phyloP scores from a whole-genome alignment of 805 yeast genomes.

The Priceomyces castillae region DNA sequence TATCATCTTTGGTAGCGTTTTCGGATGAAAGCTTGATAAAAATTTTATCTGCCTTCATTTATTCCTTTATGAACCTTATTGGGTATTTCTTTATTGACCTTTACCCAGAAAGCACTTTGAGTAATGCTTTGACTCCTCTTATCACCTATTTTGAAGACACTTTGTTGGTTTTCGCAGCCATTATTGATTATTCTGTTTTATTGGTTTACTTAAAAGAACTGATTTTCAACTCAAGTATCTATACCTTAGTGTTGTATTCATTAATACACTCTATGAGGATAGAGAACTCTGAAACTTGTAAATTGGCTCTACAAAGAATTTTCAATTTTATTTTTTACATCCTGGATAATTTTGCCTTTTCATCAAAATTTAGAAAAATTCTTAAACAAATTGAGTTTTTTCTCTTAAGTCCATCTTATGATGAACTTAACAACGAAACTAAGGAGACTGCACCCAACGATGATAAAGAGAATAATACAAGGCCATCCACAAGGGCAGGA shows the following conservation, averaged over 20 bases:
- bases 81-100: slow-evolving; percentile 17
- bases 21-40: slow-evolving; percentile 20
- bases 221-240: not conserved
- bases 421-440: not conserved
- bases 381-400: not conserved
- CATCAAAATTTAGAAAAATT: not conserved
- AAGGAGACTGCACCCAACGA: not conserved
- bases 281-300: slow-evolving; percentile 12
- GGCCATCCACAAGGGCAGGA: not conserved
- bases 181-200: slow-evolving; percentile 9
- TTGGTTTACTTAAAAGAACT: slow-evolving; percentile 12
- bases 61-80: slow-evolving; percentile 27
- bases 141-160: slow-evolving; percentile 16
- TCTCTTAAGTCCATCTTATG: not conserved
- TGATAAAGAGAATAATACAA: too few species aligned
- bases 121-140: slow-evolving; percentile 14
- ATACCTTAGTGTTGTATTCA: slow-evolving; percentile 9
- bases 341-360: not conserved
- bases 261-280: slow-evolving; percentile 11
- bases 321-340: not conserved
- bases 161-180: slow-evolving; percentile 15
- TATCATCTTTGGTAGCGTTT: slow-evolving; percentile 18
- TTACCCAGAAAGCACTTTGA: slow-evolving; percentile 13
- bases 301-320: slow-evolving; percentile 4
- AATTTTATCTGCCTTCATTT: slow-evolving; percentile 24